Conservation (phyloP, 257 asterid species). For the Solanum chmielewskii region DNA sequence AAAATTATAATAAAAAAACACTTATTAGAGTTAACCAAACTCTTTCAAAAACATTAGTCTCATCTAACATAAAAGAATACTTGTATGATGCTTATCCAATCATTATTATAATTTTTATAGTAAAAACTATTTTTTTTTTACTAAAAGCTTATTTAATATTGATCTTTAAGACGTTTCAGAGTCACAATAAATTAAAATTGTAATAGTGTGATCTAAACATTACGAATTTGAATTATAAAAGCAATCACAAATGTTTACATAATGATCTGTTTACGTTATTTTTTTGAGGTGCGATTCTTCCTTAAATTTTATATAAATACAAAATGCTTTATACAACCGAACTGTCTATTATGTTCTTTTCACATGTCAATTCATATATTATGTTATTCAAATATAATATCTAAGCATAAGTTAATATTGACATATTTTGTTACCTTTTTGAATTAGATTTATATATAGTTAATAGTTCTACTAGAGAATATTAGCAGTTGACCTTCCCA, state of each 20-base stretch:
- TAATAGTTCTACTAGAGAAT: neutral
- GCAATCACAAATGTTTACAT: neutral
- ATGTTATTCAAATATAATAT: neutral
- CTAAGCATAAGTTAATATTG: neutral
- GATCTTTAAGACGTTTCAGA: too few relatives aligned
- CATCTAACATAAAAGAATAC: neutral
- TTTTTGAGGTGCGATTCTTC: accelerated
- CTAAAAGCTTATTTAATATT: neutral
- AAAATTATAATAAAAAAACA: neutral
- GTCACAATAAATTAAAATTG: too few relatives aligned
- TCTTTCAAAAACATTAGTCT: neutral
- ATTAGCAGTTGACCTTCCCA: neutral
- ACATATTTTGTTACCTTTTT: neutral
- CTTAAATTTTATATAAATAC: neutral
- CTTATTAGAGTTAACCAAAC: neutral
- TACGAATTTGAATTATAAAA: neutral
- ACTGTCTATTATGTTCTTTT: neutral
- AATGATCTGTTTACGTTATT: accelerated
- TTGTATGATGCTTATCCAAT: neutral
- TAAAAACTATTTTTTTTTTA: too few relatives aligned
- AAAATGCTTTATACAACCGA: accelerated
- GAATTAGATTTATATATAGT: neutral
- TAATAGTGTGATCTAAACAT: neutral
- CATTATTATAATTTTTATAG: neutral
- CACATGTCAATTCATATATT: too few relatives aligned